Evolutionary conservation across 2,329 filamentous ascomycete genomes (phyloP), one percentile per base, ranked within the genome.

Genomic region (Penicillium griseofulvum): DNA sequence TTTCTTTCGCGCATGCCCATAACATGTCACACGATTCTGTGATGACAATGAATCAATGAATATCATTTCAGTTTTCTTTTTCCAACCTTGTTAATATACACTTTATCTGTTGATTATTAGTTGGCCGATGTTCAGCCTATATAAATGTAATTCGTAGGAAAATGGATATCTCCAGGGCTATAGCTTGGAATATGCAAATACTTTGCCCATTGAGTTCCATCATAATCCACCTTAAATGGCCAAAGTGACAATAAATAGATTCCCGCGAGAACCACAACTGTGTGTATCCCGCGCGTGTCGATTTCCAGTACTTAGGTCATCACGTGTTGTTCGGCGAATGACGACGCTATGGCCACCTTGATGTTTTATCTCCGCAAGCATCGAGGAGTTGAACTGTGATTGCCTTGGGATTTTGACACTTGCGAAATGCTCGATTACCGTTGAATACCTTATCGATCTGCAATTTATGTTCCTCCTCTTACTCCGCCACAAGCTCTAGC

Each of bases 301-400:
- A 26, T 43, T 33, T 39, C 31, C 41, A 55, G 24, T 33, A 42
- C 31, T 22, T 31, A 19, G 46, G 33, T 42, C 48, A 62, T 65
- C 62, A 65, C 62, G 62, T 65, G 62, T 51, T 37, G 16, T 42
- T 28, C 44, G 17, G 31, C 38, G 43, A 47, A 54, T 38, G 38
- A 52, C 46, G 49, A 58, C 54, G 63, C 61, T 60, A 61, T 63
- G 63, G 58, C 63, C 63, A 65, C 63, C 55, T 61, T 46, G 56
- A 54, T 57, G 58, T 63, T 64, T 64, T 56, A 49, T 52, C 54
- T 55, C 59, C 55, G 59, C 59, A 59, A 62, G 38, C 60, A 61
- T 59, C 52, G 11, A 61, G 47, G 37, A 49, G 28, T 44, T 38
- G 33, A 50, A 47, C 28, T 36, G 41, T 41, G 39, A 26, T 48